Base-by-base conservation (phyloP, 768 basidiomycete species). In the Tylopilus subfusipes region DNA sequence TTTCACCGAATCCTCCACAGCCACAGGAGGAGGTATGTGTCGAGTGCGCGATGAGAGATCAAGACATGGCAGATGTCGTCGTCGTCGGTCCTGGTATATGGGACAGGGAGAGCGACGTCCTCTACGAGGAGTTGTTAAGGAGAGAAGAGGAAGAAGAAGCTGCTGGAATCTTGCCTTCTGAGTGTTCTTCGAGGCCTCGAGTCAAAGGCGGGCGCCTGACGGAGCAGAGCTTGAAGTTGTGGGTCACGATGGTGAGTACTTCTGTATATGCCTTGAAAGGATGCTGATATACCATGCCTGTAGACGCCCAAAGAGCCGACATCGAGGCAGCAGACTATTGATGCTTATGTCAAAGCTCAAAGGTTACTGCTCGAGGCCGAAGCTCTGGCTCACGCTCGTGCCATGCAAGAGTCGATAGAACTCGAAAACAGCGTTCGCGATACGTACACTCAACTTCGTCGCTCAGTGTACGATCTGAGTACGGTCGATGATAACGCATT, bases 11-110 rank as follows among this genome's bases (percentile, higher is more conserved):
- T 14, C 81, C 77, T 22, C 82, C 72, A 27, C 65, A 63, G 5
- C 75, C 73, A 11, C 84, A 81, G 59, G 88, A 90, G 62, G 96
- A 98, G 69, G 75, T 98, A 29, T 99, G 96, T 63, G 78, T 97
- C 33, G 97, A 98, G 71, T 99, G 97, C 67, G 88, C 97, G 54
- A 98, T 98, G 95, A 86, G 97, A 30, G 97, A 99, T 71, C 84
- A 96, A 66, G 97, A 99, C 68, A 93, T 99, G 89, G 92, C 87
- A 10, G 95, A 97, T 68, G 93, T 99, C 24, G 82, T 90, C 68
- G 97, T 97, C 21, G 81, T 85, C 4, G 83, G 85, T 27, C 83
- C 86, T 11, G 92, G 93, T 1, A 81, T 89, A 9, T 99, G 97
- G 97, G 92, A 90, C 0, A 80, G 97, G 36, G 87, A 87, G 58